Evolutionary conservation across 805 yeast genomes (phyloP), one percentile per base, ranked within the genome.

Genomic region (Wilhelminamyces savonicus): DNA sequence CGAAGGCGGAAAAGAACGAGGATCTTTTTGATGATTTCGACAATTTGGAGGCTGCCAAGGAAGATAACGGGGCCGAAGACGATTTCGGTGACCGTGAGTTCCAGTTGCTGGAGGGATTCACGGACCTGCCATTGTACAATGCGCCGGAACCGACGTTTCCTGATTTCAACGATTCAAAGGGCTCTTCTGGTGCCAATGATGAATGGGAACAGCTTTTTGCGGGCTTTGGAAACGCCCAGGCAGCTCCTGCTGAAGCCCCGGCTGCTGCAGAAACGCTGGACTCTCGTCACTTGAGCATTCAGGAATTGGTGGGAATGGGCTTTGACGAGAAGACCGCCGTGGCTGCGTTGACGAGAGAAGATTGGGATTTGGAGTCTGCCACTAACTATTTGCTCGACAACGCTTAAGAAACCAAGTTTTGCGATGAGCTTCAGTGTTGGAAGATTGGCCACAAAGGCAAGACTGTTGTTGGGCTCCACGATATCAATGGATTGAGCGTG

Each of bases 161-260:
- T 2, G 40, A 39, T 13, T 48, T 44, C 23, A 28, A 34, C 19
- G 19, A 29, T 3, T 27, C 34, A 4, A n/a, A n/a, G n/a, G 36
- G 40, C 4, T 32, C 37, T 4, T 33, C 44, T 11, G 36, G 56
- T 47, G 35, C 59, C 18, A 71, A 66, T 30, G 94, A 85, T 46
- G 97, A 87, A 53, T 87, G 97, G 97, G 95, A 87, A 48, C 88
- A 85, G 58, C 70, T 87, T 16, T 87, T 87, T 61, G 90, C 94
- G 3, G 95, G 94, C 0, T 82, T 84, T 51, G 88, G 90, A 12
- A 81, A 80, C 37, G 47, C 50, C 4, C 41, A 37, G 29, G 15
- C 27, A 18, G 36, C 41, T 5, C 21, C 41, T 9, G 21, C 29
- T 9, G 24, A 29, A 6, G 39, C 46, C 14, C 23, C 42, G 8